Base-by-base conservation (phyloP, 2,329 filamentous ascomycete species). In the Laburnicola sp. region DNA sequence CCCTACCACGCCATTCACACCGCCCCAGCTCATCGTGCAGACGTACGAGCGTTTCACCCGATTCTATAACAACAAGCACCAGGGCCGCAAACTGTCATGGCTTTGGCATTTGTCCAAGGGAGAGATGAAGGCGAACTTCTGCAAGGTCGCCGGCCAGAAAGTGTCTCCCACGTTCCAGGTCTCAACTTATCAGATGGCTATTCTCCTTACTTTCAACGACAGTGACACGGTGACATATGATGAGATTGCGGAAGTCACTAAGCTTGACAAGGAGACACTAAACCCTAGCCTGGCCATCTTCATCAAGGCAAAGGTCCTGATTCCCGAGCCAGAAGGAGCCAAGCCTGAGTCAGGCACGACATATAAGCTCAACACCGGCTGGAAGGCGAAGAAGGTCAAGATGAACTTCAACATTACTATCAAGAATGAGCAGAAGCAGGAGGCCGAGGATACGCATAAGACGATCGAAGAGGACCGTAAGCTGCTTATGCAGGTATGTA, bases 391-490 rank as follows among this genome's bases (percentile, higher is more conserved):
- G 82, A 99, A 97, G 81, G 86, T 97, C 63, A 91, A 96, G 68
- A 87, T 97, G 65, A 99, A 99, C 69, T 80, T 99, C 47, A 99
- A 99, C 74, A 87, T 97, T 48, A 88, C 86, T 50, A 92, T 96
- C 76, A 93, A 96, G 77, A 89, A 91, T 30, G 95, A 99, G 76
- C 87, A 93, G 69, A 97, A 97, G 81, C 89, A 94, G 58, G 94
- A 99, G 74, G 88, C 91, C 59, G 92, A 91, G 56, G 94, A 99
- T 71, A 99, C 94, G 5, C 96, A 97, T 80, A 99, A 99, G 84
- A 97, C 91, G 2, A 97, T 99, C 63, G 94, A 99, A 78, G 94
- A 99, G 75, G 94, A 99, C 73, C 85, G 94, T 56, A 97, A 97
- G 76, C 80, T 99, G 54, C 83, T 99, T 52, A 88, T 97, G 71